Evolutionary conservation across 148 eudicot genomes (phyloP).

Genomic region (Talinum fruticosum): DNA sequence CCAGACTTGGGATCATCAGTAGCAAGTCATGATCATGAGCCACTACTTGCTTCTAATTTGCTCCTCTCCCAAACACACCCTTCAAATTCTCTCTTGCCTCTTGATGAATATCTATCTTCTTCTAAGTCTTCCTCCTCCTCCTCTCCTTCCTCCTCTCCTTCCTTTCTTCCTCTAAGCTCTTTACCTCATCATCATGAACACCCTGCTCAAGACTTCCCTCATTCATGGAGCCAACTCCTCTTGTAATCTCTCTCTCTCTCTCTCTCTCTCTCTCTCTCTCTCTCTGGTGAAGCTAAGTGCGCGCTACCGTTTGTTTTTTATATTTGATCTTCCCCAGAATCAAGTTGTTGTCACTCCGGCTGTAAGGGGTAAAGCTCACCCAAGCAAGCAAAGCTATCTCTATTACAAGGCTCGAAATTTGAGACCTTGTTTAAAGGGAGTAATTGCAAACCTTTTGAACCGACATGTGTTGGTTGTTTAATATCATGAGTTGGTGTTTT

Average conservation of each 20-base stretch:
- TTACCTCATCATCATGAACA: slow-evolving; percentile 30
- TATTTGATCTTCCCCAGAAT: too few species aligned
- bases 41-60: slow-evolving; percentile 21
- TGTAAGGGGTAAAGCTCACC: too few species aligned
- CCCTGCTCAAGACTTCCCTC: slow-evolving; percentile 53
- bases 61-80: slow-evolving; percentile 33
- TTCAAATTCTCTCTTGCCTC: slow-evolving; percentile 24
- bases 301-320: too few species aligned
- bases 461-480: too few species aligned
- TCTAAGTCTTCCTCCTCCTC: slow-evolving; percentile 34
- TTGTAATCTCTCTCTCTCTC: slow-evolving; percentile 36
- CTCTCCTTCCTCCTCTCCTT: slow-evolving; percentile 34
- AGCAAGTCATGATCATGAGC: slow-evolving; percentile 29
- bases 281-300: background rate
- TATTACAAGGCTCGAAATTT: too few species aligned
- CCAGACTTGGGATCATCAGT: slow-evolving; percentile 33
- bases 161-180: slow-evolving; percentile 27
- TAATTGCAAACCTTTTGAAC: too few species aligned
- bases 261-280: background rate
- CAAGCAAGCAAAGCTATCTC: too few species aligned
- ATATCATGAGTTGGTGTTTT: too few species aligned
- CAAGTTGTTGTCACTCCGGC: too few species aligned
- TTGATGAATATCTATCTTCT: slow-evolving; percentile 28
- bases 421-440: too few species aligned
- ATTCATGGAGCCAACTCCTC: slow-evolving; percentile 78